A percentile compares a stretch with the other conserved stretches of the same genome.
Evolutionary conservation across 1,284 basidiomycete genomes (phyloP).

Genomic region (Tremellales sp.): DNA sequence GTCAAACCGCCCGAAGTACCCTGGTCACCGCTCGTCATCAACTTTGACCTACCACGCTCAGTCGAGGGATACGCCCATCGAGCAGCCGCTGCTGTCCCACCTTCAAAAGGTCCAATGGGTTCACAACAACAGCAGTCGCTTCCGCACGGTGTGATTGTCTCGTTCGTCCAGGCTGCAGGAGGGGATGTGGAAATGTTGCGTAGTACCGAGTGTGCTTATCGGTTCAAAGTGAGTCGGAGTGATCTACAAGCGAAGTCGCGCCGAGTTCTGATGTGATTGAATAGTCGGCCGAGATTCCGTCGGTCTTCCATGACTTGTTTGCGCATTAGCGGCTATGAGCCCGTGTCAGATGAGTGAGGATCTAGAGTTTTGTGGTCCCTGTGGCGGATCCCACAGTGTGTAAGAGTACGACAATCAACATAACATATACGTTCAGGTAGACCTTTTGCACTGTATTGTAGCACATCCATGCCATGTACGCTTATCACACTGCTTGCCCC

Average conservation of each 20-base stretch:
- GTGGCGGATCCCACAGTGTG: too few species aligned
- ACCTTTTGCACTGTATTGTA: too few species aligned
- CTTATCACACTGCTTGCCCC: too few species aligned
- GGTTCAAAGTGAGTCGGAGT: conserved; percentile 55
- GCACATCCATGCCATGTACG: too few species aligned
- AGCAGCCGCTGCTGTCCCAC: conserved; percentile 44
- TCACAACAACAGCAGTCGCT: conserved; percentile 2
- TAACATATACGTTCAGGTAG: too few species aligned
- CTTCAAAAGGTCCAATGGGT: conserved; percentile 2
- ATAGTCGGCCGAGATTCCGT: conserved; percentile 45
- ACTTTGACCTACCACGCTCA: conserved; percentile 90
- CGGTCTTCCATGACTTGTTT: conserved; percentile 46
- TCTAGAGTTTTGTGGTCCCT: too few species aligned
- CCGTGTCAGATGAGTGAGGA: too few species aligned
- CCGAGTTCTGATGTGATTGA: background rate
- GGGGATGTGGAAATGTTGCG: conserved; percentile 97
- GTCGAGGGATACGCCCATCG: conserved; percentile 90
- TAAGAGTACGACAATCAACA: too few species aligned
- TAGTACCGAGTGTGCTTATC: conserved; percentile 95
- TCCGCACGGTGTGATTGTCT: conserved; percentile 65
- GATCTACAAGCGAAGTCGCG: background rate
- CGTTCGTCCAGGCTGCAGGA: conserved; percentile 92
- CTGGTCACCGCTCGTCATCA: conserved; percentile 85
- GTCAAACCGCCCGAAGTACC: conserved; percentile 83
- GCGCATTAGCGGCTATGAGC: too few species aligned